Conservation (phyloP, 495 filamentous ascomycete species). For the Tuber melanosporum region DNA sequence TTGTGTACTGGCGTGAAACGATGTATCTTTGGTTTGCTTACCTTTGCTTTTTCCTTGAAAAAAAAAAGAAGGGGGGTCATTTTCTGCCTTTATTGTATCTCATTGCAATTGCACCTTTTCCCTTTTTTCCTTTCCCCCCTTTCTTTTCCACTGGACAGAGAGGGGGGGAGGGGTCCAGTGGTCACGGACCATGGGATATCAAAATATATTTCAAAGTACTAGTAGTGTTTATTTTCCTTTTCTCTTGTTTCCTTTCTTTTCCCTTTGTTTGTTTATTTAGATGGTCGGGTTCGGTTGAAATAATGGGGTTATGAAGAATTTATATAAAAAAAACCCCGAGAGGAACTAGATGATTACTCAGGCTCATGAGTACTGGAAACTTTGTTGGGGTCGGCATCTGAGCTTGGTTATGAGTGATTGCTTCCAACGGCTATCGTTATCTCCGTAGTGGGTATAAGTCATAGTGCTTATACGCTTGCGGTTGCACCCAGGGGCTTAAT, state of each 20-base stretch:
- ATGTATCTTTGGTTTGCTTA: background rate
- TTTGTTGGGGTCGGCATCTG: no score
- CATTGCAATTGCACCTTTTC: slow-evolving; percentile 23
- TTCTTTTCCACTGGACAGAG: background rate
- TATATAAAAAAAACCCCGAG: background rate
- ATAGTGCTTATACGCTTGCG: no score
- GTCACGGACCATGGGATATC: slow-evolving; percentile 2
- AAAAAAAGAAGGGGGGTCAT: slow-evolving; percentile 24
- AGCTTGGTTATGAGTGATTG: no score
- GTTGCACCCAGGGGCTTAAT: no score
- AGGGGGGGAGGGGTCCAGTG: background rate
- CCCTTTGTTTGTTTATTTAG: slow-evolving; percentile 11
- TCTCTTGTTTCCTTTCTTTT: slow-evolving; percentile 8
- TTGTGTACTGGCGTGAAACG: background rate
- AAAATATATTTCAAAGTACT: slow-evolving; percentile 18
- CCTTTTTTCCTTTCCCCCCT: background rate
- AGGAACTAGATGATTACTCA: background rate
- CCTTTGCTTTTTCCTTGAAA: slow-evolving; percentile 17
- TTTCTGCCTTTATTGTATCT: slow-evolving; percentile 27
- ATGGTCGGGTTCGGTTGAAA: background rate
- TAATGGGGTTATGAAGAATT: slow-evolving; percentile 1
- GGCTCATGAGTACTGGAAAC: background rate
- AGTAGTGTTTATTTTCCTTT: slow-evolving; percentile 12
- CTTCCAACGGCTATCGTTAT: no score
- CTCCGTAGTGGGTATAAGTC: no score